These are phyloP conservation scores for Geotrichum candidum DNA, from an alignment of 1,139 yeast species.

Conservation along the genomic window DNA sequence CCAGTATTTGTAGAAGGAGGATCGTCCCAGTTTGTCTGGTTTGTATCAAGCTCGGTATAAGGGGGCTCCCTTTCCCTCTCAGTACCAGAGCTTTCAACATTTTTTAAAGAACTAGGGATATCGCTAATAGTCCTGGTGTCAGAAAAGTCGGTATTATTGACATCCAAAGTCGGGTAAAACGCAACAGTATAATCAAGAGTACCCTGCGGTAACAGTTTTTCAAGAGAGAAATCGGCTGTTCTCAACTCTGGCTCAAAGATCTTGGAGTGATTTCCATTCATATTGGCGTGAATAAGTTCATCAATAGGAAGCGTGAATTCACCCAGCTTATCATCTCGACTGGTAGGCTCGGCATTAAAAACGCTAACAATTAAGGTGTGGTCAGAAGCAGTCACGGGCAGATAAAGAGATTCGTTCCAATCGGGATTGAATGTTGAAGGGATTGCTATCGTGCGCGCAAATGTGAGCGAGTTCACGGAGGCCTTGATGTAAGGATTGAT, in stretches of 20 bases:
- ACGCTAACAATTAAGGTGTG: neutral
- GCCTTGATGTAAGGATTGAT: neutral
- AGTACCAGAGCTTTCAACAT: neutral
- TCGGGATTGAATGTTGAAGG: neutral
- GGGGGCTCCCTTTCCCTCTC: too few species aligned
- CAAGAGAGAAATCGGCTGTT: neutral
- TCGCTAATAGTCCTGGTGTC: neutral
- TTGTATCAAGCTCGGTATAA: too few species aligned
- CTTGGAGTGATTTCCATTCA: neutral
- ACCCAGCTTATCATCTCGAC: neutral
- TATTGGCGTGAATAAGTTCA: neutral
- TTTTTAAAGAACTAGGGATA: neutral
- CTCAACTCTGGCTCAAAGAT: neutral
- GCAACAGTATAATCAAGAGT: neutral
- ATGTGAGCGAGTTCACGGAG: neutral
- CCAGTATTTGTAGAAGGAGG: neutral
- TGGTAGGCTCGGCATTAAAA: neutral
- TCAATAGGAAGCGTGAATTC: neutral
- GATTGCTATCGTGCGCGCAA: neutral
- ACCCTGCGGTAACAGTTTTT: neutral
- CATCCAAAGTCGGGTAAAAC: neutral
- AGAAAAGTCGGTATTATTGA: neutral
- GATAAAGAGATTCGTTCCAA: neutral
- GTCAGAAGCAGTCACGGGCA: neutral
- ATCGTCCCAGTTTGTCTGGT: too few species aligned